Evolutionary conservation across 495 filamentous ascomycete genomes (phyloP).

Genomic region (Penicillium chermesinum): DNA sequence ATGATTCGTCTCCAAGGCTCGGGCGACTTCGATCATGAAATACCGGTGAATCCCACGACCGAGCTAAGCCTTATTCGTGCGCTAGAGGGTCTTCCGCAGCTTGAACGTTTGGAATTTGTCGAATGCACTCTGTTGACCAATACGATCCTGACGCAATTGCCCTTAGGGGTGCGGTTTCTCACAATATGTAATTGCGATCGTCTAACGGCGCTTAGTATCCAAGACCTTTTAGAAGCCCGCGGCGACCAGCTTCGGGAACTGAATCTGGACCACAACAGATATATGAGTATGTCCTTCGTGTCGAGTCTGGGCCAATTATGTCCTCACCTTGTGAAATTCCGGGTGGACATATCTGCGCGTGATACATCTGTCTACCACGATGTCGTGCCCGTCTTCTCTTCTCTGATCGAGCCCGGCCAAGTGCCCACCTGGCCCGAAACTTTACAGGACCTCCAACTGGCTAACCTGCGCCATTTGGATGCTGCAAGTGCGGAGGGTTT

Average conservation of each 20-base stretch:
- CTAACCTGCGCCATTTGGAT: slow-evolving; percentile 68
- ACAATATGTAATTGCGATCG: slow-evolving; percentile 71
- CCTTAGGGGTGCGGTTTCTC: slow-evolving; percentile 56
- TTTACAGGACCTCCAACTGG: slow-evolving; percentile 64
- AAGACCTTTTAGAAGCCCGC: slow-evolving; percentile 54
- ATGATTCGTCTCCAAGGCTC: slow-evolving; percentile 56
- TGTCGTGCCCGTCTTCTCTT: slow-evolving; percentile 63
- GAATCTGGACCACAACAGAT: slow-evolving; percentile 67
- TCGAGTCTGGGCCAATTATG: slow-evolving; percentile 55
- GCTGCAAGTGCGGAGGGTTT: slow-evolving; percentile 61
- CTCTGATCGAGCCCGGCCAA: slow-evolving; percentile 54
- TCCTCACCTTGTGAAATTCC: slow-evolving; percentile 60
- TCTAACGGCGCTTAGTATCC: slow-evolving; percentile 54
- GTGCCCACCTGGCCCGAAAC: slow-evolving; percentile 69
- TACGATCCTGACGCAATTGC: slow-evolving; percentile 55
- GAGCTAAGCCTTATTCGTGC: slow-evolving; percentile 55
- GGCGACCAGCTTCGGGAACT: slow-evolving; percentile 60
- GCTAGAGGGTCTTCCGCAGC: slow-evolving; percentile 52
- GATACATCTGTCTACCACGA: slow-evolving; percentile 56
- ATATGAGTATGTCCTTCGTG: slow-evolving; percentile 68
- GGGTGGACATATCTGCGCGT: slow-evolving; percentile 68
- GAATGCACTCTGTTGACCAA: slow-evolving; percentile 61
- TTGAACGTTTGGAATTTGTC: slow-evolving; percentile 62
- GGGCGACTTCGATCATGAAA: no score
- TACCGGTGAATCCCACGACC: no score